Evolutionary conservation across 352 stramenopile genomes (phyloP), one percentile per base, ranked within the genome.

Genomic region (Blastocystis sp.): DNA sequence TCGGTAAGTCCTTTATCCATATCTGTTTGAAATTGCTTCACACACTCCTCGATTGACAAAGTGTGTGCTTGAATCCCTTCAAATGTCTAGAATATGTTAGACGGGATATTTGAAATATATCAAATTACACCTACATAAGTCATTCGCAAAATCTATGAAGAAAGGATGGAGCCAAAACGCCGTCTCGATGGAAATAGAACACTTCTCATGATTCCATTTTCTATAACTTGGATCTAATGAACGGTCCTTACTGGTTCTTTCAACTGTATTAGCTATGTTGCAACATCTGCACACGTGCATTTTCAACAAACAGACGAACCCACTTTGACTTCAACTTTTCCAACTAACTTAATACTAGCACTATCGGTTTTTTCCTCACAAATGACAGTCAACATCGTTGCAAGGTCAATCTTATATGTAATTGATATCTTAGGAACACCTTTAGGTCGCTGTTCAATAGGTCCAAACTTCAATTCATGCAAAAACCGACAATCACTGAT

Each of bases 1-100:
- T 86, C 75, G 16, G 75, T 86, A 11, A 86, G 61, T 61, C 75
- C 75, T 19, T 35, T 58, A 37, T 86, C 61, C 9, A 75, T 86
- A 86, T 86, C 37, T 12, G 52, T 78, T n/a, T 86, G n/a, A 51
- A 61, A 75, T 27, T 75, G 27, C 12, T 78, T 24, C 39, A 86
- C 29, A 43, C 75, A 86, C 16, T 78, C 52, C 39, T 86, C 75
- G 35, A 71, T 51, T 39, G 43, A 51, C n/a, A 46, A 39, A 39
- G 75, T 43, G 52, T 86, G 75, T 0, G 57, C 42, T 39, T 35
- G 24, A 81, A 86, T 24, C 1, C 4, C 32, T 59, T 59, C 27
- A n/a, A 80, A 61, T 49, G 32, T 42, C 69, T 80, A 54, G 4
- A 59, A 9, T 43, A 16, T 27, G 43, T 80, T 27, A 80, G 35